Percentiles rank a stretch among this genome's conserved stretches.
These are phyloP conservation scores for Arabidopsis lyrata DNA, from an alignment of 441 rosid genomes.

Conservation along the genomic window DNA sequence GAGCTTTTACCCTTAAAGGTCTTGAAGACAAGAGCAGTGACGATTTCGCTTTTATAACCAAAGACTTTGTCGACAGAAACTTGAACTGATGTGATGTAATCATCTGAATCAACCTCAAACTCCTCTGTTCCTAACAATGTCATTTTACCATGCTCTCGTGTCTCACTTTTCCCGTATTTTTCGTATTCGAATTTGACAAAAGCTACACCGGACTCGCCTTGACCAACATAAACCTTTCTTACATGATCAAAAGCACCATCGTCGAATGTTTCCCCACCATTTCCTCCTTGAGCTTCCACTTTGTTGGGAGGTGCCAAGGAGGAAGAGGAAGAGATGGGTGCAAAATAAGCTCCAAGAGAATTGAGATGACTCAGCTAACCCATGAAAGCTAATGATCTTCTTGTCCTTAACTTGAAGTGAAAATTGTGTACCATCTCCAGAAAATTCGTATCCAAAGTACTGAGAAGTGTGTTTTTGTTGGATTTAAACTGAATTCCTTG, in stretches of 20 bases:
- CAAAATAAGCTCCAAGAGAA: constrained; percentile 40
- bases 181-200: not conserved
- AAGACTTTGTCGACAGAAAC: not conserved
- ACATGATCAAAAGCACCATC: not conserved
- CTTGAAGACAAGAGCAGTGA: not conserved
- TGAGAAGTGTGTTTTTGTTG: constrained; percentile 22
- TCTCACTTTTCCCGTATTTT: not conserved
- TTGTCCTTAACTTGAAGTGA: constrained; percentile 38
- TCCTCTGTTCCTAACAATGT: constrained; percentile 3
- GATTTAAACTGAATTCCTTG: constrained; percentile 28
- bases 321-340: not conserved
- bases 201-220: not conserved
- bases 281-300: constrained; percentile 16
- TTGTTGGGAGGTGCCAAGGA: not conserved
- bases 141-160: not conserved
- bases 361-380: constrained; percentile 27
- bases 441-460: not conserved
- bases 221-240: not conserved
- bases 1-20: not conserved
- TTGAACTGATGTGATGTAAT: not conserved
- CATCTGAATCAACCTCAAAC: not conserved
- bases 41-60: not conserved
- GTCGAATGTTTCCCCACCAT: not conserved
- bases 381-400: constrained; percentile 41
- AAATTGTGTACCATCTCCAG: constrained; percentile 8